Evolutionary conservation across 768 basidiomycete species (phyloP).

Genomic region (Amanita muscaria): DNA sequence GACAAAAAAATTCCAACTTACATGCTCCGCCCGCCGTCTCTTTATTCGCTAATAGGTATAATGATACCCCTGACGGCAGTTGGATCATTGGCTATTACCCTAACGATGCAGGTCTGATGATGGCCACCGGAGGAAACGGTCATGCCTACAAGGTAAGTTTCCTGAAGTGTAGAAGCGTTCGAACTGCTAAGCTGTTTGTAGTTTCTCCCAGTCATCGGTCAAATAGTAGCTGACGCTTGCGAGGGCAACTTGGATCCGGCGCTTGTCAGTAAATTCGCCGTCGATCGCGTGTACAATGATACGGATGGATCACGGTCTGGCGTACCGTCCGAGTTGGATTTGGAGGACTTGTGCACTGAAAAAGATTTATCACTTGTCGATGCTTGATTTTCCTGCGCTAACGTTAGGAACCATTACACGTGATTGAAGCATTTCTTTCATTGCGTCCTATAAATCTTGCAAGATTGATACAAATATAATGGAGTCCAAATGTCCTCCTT

Average conservation of each 20-base stretch:
- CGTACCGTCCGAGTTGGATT: constrained; percentile 30
- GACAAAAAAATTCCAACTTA: background rate
- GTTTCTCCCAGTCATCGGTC: constrained; percentile 84
- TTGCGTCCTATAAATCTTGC: too few relatives aligned
- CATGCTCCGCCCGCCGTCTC: background rate
- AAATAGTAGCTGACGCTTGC: constrained; percentile 65
- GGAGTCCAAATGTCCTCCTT: too few relatives aligned
- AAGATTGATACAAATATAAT: too few relatives aligned
- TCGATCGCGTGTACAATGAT: constrained; percentile 34
- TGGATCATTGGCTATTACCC: constrained; percentile 81
- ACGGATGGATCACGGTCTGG: constrained; percentile 28
- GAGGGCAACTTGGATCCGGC: constrained; percentile 50
- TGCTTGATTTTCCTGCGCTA: too few relatives aligned
- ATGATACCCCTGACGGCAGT: constrained; percentile 77
- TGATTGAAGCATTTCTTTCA: too few relatives aligned
- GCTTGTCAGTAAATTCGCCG: constrained; percentile 52
- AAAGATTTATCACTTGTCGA: constrained; percentile 28
- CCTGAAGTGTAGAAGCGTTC: background rate
- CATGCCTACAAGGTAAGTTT: constrained; percentile 72
- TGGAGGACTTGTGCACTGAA: constrained; percentile 39
- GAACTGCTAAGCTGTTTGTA: constrained; percentile 21
- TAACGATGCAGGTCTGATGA: constrained; percentile 45
- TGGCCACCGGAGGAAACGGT: constrained; percentile 86
- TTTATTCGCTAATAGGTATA: constrained; percentile 52
- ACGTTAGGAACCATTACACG: too few relatives aligned